Evolutionary conservation across 371 early-diverging fungal species (phyloP), one percentile per base, ranked within the genome.

Genomic region (Thermomucor indicae-seudaticae): DNA sequence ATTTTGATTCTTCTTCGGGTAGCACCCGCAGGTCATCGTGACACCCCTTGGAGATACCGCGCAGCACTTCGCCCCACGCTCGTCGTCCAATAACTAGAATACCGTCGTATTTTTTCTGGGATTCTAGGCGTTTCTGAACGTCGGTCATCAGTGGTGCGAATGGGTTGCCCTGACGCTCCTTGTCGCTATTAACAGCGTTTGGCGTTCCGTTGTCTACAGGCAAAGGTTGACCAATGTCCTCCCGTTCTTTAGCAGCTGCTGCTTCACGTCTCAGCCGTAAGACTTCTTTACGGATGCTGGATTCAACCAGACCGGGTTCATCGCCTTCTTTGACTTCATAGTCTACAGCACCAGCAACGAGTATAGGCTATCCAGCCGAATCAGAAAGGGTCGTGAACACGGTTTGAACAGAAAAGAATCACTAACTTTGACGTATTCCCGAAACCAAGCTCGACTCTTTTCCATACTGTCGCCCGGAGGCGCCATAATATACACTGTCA

Each of bases 391-490:
- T 12, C n/a, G 28, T 14, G 14, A 12, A 19, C 16, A 20, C 11
- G 1, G n/a, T 19, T 19, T 7, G 19, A 41, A 34, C 1, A 44
- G 2, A 17, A 24, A 42, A 38, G 27, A 0, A 38, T 47, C 28
- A 41, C 43, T 37, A 77, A 85, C 85, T 72, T 83, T 83, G 64
- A 85, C 71, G 63, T 80, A 86, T 51, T 80, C 77, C 27, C 75
- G 64, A 46, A 86, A 86, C 71, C 79, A 83, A 17, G 65, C 67
- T 51, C 84, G 69, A 41, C 82, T 81, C 62, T 86, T 86, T 53
- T 84, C 79, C 28, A 86, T 67, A 16, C 78, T 70, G 59, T 86
- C 86, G 6, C 86, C 84, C 11, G 83, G 82, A 17, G 86, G 86
- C 11, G 81, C 71, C 41, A 79, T 65, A 5, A 86, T 64, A 53